Evolutionary conservation across 2,329 filamentous ascomycete genomes (phyloP).

Genomic region (Botrytis fragariae): DNA sequence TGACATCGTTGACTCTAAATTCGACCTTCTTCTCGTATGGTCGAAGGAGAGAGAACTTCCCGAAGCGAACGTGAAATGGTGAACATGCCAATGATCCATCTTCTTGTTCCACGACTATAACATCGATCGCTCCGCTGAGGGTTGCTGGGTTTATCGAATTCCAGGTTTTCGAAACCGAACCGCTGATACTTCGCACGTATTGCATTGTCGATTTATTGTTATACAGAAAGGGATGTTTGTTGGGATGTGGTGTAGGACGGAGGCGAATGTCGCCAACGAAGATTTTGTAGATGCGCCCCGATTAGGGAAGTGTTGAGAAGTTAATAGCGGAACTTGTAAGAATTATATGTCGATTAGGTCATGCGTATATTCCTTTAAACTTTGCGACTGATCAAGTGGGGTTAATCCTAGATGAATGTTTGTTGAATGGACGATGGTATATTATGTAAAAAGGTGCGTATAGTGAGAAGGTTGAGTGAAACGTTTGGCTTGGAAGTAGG

Average conservation of each 20-base stretch:
- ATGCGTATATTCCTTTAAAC: not conserved
- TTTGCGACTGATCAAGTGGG: constrained; percentile 11
- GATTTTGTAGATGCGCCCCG: constrained; percentile 4
- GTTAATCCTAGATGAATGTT: not conserved
- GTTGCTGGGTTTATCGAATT: constrained; percentile 99
- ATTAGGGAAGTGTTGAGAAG: not conserved
- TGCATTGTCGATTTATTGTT: constrained; percentile 63
- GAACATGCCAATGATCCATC: constrained; percentile 89
- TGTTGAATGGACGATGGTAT: constrained; percentile 7
- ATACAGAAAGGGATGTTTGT: not conserved
- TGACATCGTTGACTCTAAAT: constrained; percentile 88
- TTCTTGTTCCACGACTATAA: constrained; percentile 95
- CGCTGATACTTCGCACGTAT: constrained; percentile 94
- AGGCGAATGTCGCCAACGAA: constrained; percentile 13
- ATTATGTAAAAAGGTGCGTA: constrained; percentile 16
- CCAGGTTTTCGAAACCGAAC: constrained; percentile 97
- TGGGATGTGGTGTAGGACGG: constrained; percentile 7
- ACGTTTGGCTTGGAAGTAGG: not conserved
- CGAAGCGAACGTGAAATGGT: constrained; percentile 97
- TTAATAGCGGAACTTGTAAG: constrained; percentile 1
- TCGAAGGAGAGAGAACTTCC: constrained; percentile 93
- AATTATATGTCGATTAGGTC: constrained; percentile 6
- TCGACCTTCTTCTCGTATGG: constrained; percentile 99
- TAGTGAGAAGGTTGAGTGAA: not conserved
- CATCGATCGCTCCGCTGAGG: constrained; percentile 95